Conservation (phyloP, 2,329 filamentous ascomycete genomes). For the Penicillium sp. region DNA sequence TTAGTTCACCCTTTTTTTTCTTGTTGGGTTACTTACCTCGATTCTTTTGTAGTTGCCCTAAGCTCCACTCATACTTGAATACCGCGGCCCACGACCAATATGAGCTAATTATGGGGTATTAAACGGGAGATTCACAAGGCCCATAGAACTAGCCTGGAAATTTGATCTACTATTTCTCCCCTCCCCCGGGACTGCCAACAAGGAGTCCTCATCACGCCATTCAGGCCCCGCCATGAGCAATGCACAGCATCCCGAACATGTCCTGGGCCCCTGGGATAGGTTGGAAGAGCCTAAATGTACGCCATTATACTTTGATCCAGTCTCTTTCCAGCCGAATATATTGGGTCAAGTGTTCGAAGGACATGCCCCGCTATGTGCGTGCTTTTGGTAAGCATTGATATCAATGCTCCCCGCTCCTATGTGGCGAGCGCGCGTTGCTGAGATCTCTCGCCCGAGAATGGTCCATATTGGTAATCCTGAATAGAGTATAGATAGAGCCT, state of each 20-base stretch:
- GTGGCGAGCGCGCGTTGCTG: slow-evolving; percentile 6
- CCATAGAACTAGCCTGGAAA: background rate
- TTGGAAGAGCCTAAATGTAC: slow-evolving; percentile 8
- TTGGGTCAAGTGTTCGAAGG: slow-evolving; percentile 9
- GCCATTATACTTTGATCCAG: slow-evolving; percentile 7
- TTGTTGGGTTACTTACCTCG: background rate
- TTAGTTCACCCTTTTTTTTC: background rate
- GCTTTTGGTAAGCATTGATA: slow-evolving; percentile 17
- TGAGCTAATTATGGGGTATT: background rate
- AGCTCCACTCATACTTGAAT: background rate
- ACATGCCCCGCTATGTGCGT: slow-evolving; percentile 13
- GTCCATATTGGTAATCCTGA: background rate
- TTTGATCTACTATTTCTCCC: slow-evolving; percentile 6
- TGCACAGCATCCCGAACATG: slow-evolving; percentile 15
- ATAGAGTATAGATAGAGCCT: slow-evolving; percentile 17
- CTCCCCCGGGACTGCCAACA: slow-evolving; percentile 1
- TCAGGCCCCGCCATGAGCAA: slow-evolving; percentile 34
- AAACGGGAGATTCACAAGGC: background rate
- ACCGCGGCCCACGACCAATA: background rate
- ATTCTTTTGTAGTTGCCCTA: background rate
- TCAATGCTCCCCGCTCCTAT: slow-evolving; percentile 12
- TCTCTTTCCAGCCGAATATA: background rate
- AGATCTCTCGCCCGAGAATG: slow-evolving; percentile 24
- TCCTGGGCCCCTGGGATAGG: slow-evolving; percentile 8
- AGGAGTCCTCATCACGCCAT: slow-evolving; percentile 31